phyloP scores from a whole-genome alignment of 2,329 filamentous ascomycete genomes.

The Cladorrhinum sp. region DNA sequence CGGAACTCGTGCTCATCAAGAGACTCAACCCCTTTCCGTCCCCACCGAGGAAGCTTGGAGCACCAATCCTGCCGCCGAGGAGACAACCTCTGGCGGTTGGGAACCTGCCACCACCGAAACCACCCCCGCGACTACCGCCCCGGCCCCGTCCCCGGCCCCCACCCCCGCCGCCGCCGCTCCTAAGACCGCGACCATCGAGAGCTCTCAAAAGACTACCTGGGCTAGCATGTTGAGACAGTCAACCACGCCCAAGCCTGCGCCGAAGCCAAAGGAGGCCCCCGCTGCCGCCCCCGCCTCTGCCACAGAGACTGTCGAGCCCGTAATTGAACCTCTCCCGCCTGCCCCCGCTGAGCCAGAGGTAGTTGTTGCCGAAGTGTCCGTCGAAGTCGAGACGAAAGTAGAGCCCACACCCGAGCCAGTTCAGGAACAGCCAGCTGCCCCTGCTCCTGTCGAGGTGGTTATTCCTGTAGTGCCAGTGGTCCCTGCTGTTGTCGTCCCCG shows the following conservation, averaged over 20 bases:
- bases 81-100: constrained; percentile 43
- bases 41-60: constrained; percentile 70
- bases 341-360: constrained; percentile 41
- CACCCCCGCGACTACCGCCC: constrained; percentile 31
- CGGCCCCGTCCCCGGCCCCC: constrained; percentile 34
- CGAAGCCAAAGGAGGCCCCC: constrained; percentile 51
- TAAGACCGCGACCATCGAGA: constrained; percentile 31
- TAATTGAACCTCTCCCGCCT: constrained; percentile 42
- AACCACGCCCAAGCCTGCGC: constrained; percentile 54
- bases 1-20: constrained; percentile 59
- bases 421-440: constrained; percentile 31
- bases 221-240: constrained; percentile 70
- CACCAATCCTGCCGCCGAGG: constrained; percentile 41
- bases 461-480: constrained; percentile 31
- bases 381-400: constrained; percentile 35
- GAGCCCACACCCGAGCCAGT: constrained; percentile 36
- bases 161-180: constrained; percentile 21
- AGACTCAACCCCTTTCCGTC: constrained; percentile 55
- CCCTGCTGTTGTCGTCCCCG: constrained; percentile 46
- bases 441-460: constrained; percentile 14
- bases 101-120: constrained; percentile 34
- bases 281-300: constrained; percentile 29
- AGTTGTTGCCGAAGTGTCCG: constrained; percentile 36
- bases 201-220: constrained; percentile 57
- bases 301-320: constrained; percentile 41